A percentile compares a stretch with the other conserved stretches of the same genome.
These are phyloP conservation scores for Podaxis sp. DNA, from an alignment of 768 basidiomycete genomes.

Conservation along the genomic window DNA sequence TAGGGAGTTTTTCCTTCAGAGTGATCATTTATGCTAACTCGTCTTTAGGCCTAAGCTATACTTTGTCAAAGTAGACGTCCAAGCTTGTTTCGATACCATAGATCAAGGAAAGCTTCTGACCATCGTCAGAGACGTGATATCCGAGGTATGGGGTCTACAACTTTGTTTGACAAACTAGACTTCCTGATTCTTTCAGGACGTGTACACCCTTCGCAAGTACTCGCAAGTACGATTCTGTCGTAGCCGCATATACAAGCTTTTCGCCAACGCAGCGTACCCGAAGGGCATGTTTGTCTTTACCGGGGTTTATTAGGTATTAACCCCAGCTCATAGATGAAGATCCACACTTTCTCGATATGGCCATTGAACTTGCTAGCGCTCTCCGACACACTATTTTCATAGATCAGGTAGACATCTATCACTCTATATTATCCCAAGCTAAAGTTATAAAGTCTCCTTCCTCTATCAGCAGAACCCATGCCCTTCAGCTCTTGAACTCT, in stretches of 20 bases:
- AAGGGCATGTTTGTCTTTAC: conserved; percentile 44
- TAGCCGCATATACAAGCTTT: conserved; percentile 57
- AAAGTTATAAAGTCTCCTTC: conserved; percentile 37
- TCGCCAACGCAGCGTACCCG: conserved; percentile 60
- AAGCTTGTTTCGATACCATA: conserved; percentile 95
- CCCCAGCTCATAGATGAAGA: conserved; percentile 60
- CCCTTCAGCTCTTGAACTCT: conserved; percentile 76
- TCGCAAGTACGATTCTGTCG: conserved; percentile 58
- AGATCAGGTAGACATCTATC: conserved; percentile 61
- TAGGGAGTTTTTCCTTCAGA: background rate
- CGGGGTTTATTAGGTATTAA: background rate
- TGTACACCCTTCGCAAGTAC: conserved; percentile 69
- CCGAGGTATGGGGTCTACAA: conserved; percentile 48
- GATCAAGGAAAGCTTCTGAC: conserved; percentile 81
- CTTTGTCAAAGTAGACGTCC: conserved; percentile 96
- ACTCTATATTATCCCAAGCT: background rate
- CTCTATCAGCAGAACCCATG: conserved; percentile 51
- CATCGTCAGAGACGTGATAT: conserved; percentile 71
- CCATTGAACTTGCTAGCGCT: conserved; percentile 59
- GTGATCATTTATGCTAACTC: background rate
- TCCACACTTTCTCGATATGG: conserved; percentile 70
- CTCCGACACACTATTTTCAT: conserved; percentile 80
- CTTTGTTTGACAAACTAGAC: background rate
- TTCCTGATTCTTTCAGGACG: conserved; percentile 46
- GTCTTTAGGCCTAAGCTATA: conserved; percentile 75